phyloP scores from a whole-genome alignment of 345 rosid genomes.

The Turnera subulata region DNA sequence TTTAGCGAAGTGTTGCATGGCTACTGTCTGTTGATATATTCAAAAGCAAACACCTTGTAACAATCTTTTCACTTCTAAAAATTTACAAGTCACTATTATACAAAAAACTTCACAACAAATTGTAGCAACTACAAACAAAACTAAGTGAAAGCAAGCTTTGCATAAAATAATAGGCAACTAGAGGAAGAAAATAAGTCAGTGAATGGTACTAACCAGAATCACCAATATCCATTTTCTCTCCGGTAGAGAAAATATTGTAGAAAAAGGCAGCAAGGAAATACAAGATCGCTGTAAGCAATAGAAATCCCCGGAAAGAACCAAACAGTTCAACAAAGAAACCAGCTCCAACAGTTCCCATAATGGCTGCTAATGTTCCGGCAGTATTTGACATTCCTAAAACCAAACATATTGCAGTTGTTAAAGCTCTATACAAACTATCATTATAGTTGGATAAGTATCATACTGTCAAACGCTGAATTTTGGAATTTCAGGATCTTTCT shows the following conservation, averaged over 20 bases:
- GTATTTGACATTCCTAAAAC: slow-evolving; percentile 78
- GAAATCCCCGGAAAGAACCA: slow-evolving; percentile 92
- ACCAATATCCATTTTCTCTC: slow-evolving; percentile 74
- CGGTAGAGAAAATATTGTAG: slow-evolving; percentile 69
- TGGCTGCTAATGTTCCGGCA: slow-evolving; percentile 85
- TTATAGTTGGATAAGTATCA: neutral
- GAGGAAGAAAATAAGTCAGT: neutral
- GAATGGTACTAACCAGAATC: slow-evolving; percentile 37
- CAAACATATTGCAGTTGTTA: neutral
- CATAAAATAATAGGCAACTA: neutral
- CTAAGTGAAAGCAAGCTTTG: too few species aligned
- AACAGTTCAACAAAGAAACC: slow-evolving; percentile 85
- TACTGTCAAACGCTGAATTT: too few species aligned
- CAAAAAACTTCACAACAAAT: too few species aligned
- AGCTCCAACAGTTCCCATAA: slow-evolving; percentile 90
- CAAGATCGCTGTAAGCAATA: slow-evolving; percentile 63
- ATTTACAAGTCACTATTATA: too few species aligned
- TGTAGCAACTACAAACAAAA: too few species aligned
- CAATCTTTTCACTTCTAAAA: too few species aligned
- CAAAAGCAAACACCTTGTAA: too few species aligned
- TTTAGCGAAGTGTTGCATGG: too few species aligned
- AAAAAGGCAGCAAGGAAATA: slow-evolving; percentile 73
- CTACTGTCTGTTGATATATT: too few species aligned
- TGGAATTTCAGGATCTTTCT: too few species aligned
- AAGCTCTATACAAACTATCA: neutral